Percentiles rank a stretch among this genome's conserved stretches.
Conservation (phyloP, 2,329 filamentous ascomycete species). For the Pyricularia grisea region DNA sequence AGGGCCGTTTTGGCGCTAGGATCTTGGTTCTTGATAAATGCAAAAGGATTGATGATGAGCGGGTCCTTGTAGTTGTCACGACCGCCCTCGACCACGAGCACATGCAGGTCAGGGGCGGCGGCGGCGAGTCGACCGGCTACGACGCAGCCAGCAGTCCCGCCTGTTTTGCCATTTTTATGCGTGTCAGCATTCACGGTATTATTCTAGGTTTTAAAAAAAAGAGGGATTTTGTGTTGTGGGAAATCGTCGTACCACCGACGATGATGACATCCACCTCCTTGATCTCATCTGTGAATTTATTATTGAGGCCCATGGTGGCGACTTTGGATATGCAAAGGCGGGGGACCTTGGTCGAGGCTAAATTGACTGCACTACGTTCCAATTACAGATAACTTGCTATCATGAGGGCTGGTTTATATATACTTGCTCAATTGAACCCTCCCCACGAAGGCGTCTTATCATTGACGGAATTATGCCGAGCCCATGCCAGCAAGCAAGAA, state of each 20-base stretch:
- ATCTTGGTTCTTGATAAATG: slow-evolving; percentile 35
- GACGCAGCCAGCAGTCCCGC: slow-evolving; percentile 29
- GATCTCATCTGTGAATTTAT: neutral
- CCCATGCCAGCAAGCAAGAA: no score
- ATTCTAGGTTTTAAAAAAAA: neutral
- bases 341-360: no score
- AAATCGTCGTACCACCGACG: neutral
- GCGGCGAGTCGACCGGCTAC: slow-evolving; percentile 40
- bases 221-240: no score
- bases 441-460: no score
- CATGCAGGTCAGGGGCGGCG: slow-evolving; percentile 36
- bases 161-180: neutral
- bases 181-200: neutral
- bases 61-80: slow-evolving; percentile 41
- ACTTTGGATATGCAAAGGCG: neutral
- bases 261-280: neutral
- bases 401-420: no score
- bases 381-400: no score
- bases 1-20: slow-evolving; percentile 31
- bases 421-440: no score
- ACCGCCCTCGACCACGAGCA: slow-evolving; percentile 45
- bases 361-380: no score
- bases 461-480: no score
- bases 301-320: neutral
- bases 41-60: slow-evolving; percentile 36